Conservation (phyloP, 768 basidiomycete species). For the Rhizopogon salebrosus region DNA sequence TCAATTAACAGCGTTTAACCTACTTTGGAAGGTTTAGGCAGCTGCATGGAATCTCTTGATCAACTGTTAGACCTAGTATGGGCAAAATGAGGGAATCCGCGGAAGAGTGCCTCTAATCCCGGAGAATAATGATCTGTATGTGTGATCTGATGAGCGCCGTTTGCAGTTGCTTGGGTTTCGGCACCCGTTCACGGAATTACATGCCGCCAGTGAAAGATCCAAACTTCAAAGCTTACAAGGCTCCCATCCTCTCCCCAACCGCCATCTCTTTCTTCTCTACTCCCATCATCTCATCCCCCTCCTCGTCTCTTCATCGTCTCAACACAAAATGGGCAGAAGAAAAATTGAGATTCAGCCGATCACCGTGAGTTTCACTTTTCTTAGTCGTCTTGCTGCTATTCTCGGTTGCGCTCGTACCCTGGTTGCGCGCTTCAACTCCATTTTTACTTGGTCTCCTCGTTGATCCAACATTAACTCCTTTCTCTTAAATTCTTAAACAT, state of each 20-base stretch:
- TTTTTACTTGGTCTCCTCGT: slow-evolving; percentile 21
- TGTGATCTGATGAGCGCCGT: slow-evolving; percentile 30
- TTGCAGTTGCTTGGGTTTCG: slow-evolving; percentile 29
- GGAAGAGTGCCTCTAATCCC: slow-evolving; percentile 9
- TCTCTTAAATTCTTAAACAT: slow-evolving; percentile 39
- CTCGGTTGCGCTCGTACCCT: slow-evolving; percentile 9
- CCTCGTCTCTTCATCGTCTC: not conserved
- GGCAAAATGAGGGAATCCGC: slow-evolving; percentile 18
- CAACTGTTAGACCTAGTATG: not conserved
- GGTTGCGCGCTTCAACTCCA: slow-evolving; percentile 17
- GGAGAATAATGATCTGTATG: slow-evolving; percentile 20
- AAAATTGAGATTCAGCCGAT: slow-evolving; percentile 84
- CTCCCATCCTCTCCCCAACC: slow-evolving; percentile 24
- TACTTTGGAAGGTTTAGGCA: not conserved
- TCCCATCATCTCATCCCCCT: slow-evolving; percentile 14
- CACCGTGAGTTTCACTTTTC: slow-evolving; percentile 44
- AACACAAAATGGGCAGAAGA: slow-evolving; percentile 56
- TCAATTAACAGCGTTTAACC: slow-evolving; percentile 1
- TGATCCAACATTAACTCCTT: slow-evolving; percentile 26
- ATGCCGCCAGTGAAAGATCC: slow-evolving; percentile 30
- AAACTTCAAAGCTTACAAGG: slow-evolving; percentile 26
- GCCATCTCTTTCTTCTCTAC: slow-evolving; percentile 13
- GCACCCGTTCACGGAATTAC: slow-evolving; percentile 35
- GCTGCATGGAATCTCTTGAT: slow-evolving; percentile 8
- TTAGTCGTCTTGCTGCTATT: slow-evolving; percentile 13